Conservation (phyloP, 2,329 filamentous ascomycete species). For the Aspergillus fumigatiaffinis region DNA sequence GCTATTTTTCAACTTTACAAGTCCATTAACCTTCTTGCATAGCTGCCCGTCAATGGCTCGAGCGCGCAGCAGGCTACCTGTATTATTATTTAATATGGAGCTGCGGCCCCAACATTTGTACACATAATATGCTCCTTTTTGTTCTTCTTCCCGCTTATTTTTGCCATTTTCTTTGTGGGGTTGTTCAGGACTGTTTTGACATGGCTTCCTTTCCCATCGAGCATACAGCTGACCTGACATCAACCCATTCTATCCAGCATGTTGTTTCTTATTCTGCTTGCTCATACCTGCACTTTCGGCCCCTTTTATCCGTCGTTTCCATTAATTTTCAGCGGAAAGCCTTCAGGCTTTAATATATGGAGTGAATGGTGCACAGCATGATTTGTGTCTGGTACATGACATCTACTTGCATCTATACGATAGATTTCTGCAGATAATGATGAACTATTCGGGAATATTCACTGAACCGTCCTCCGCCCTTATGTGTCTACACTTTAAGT, state of each 20-base stretch:
- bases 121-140: constrained; percentile 13
- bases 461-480: background rate
- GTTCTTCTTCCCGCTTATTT: background rate
- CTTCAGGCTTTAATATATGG: background rate
- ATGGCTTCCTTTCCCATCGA: background rate
- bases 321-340: background rate
- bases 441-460: background rate
- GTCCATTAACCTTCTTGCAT: constrained; percentile 1
- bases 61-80: constrained; percentile 6
- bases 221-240: background rate
- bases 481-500: background rate
- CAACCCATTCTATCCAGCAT: background rate
- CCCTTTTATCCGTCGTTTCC: background rate
- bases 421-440: background rate
- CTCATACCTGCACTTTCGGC: background rate
- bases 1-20: background rate
- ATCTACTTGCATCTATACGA: background rate
- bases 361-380: background rate
- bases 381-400: background rate
- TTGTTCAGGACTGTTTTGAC: background rate
- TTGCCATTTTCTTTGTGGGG: constrained; percentile 1
- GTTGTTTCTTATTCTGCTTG: background rate
- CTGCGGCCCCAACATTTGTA: constrained; percentile 7
- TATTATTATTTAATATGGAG: constrained; percentile 14
- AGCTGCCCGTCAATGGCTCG: constrained; percentile 7